A percentile compares a stretch with the other conserved stretches of the same genome.
Evolutionary conservation across 805 yeast species (phyloP).

Genomic region (Teunomyces pallodes): DNA sequence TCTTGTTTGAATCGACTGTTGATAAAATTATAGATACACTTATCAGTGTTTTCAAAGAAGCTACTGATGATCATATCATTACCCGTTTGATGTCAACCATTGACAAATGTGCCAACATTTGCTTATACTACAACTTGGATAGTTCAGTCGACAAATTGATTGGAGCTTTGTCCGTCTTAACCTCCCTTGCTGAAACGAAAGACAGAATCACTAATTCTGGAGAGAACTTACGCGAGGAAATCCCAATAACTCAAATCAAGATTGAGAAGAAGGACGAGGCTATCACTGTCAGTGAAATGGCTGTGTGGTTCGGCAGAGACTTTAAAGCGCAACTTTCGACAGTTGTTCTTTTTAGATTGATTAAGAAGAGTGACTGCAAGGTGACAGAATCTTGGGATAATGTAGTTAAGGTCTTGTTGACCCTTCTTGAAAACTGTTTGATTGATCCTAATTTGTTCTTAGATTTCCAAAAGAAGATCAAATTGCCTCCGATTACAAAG

Average conservation of each 20-base stretch:
- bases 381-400: conserved; percentile 60
- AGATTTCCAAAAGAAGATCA: conserved; percentile 58
- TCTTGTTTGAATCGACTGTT: conserved; percentile 64
- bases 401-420: conserved; percentile 57
- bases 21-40: conserved; percentile 68
- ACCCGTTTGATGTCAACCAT: conserved; percentile 84
- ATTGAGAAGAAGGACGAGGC: conserved; percentile 54
- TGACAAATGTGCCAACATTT: conserved; percentile 79
- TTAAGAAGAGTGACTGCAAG: conserved; percentile 54
- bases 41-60: conserved; percentile 77
- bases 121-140: conserved; percentile 58
- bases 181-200: conserved; percentile 48
- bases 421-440: conserved; percentile 69
- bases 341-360: conserved; percentile 77
- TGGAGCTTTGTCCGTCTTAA: conserved; percentile 62
- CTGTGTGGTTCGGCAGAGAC: conserved; percentile 84
- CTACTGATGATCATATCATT: conserved; percentile 85
- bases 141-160: conserved; percentile 64
- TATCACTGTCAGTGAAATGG: conserved; percentile 74
- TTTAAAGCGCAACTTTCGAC: conserved; percentile 89
- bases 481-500: conserved; percentile 52
- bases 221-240: conserved; percentile 25
- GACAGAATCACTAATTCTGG: conserved; percentile 2
- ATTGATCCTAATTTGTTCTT: conserved; percentile 59
- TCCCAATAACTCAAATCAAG: conserved; percentile 35